Evolutionary conservation across 306 rosid species (phyloP), one percentile per base, ranked within the genome.

Genomic region (Gastrolobium bilobum): DNA sequence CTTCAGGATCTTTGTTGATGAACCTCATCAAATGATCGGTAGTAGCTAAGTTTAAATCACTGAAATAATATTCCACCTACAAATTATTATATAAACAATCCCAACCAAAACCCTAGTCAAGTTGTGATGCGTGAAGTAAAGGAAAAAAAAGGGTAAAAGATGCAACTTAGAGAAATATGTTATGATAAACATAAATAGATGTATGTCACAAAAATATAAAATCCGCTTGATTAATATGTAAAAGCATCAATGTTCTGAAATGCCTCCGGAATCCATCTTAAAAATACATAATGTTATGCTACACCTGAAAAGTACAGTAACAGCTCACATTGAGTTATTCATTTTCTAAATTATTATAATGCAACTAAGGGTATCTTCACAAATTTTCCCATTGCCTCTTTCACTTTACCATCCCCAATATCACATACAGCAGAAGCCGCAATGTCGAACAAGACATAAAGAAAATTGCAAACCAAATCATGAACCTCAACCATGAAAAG

Each of bases 11-110:
- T 89, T 92, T 95, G 89, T 59, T 86, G 86, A 95, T 91, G 91
- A 88, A 95, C 90, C 98, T 89, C 93, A 95, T 95, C 84, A 95
- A 89, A 85, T 92, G 99, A 86, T 95, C 97, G 20, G 99, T 95
- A 11, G 99, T 95, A 64, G 99, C 97, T 81, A 95, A 89, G 88
- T 95, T 95, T 69, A 95, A 77, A 81, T 95, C 98, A 68, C 99
- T 95, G 88, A 95, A 92, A 88, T 95, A 95, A 87, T 95, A 95
- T 84, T 95, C 99, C 92, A 95, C 99, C 99, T 92, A 86, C 84
- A 89, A 80, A 67, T 72, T 75, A 31, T 26, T 38, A 71, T 31
- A 10, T 7, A 79, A 69, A 87, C 35, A 37, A 50, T 15, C 71
- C 26, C 66, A 68, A 78, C 69, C 47, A 76, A 76, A 69, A 83